phyloP scores from a whole-genome alignment of 2,329 filamentous ascomycete species.

The Tolypocladium capitatum region DNA sequence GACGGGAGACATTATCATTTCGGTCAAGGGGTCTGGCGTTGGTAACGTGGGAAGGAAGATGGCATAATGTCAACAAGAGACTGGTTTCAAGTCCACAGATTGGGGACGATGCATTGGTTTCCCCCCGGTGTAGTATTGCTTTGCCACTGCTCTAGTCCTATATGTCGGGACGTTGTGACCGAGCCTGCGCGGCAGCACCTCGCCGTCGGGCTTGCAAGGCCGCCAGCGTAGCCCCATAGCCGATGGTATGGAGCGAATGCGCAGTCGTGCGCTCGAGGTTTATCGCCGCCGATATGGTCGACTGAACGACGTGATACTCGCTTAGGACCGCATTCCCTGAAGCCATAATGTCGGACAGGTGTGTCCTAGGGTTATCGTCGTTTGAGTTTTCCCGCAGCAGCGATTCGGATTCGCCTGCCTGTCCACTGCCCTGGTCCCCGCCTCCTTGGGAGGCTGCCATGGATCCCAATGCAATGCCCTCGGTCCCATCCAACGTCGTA shows the following conservation, averaged over 20 bases:
- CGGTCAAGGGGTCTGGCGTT: slow-evolving; percentile 83
- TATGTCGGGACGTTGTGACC: slow-evolving; percentile 6
- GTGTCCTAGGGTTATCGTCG: slow-evolving; percentile 20
- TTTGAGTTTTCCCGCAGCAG: slow-evolving; percentile 11
- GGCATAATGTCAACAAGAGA: slow-evolving; percentile 25
- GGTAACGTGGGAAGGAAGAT: slow-evolving; percentile 94
- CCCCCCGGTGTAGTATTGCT: too few relatives aligned
- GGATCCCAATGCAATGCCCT: slow-evolving; percentile 33
- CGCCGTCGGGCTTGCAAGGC: slow-evolving; percentile 31
- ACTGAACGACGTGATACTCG: slow-evolving; percentile 39
- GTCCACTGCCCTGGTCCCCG: slow-evolving; percentile 11
- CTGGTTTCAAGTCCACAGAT: background rate
- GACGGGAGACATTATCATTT: slow-evolving; percentile 66
- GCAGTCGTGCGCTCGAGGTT: slow-evolving; percentile 34
- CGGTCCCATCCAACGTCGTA: slow-evolving; percentile 20
- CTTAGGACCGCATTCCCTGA: slow-evolving; percentile 42
- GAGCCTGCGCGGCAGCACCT: slow-evolving; percentile 18
- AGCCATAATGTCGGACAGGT: slow-evolving; percentile 33
- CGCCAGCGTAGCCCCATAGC: slow-evolving; percentile 41
- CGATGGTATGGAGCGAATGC: slow-evolving; percentile 38
- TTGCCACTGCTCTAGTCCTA: too few relatives aligned
- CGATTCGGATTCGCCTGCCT: slow-evolving; percentile 15
- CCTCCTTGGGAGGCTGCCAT: slow-evolving; percentile 9
- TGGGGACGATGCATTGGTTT: too few relatives aligned
- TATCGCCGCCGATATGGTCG: slow-evolving; percentile 32